Base-by-base conservation (phyloP, 2,329 filamentous ascomycete species). In the Fusarium citri region DNA sequence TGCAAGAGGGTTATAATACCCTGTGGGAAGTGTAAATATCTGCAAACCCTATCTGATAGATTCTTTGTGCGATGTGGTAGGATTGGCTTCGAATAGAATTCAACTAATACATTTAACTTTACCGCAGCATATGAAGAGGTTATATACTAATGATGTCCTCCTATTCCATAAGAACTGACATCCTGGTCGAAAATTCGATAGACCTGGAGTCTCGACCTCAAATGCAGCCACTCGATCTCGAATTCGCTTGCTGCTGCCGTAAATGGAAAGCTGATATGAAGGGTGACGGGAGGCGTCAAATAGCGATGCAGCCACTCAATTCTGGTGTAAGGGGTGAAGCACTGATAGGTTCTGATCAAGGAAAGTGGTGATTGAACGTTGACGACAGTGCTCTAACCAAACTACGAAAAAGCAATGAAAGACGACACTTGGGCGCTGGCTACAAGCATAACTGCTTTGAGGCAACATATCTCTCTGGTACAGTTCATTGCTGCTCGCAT, bases 311-410 rank as follows among this genome's bases (percentile, higher is more conserved):
- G 55, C 49, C 55, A 66, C 15, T 47, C 41, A 6, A 5, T 9
- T 16, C 3, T 55, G 48, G 62, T 66, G 63, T 66, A 41, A 22
- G 49, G 62, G 26, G 11, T 30, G 18, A 49, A 22, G 37, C 31
- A 45, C 48, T 37, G 31, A 60, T 60, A 66, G 49, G 55, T 46
- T 37, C 30, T 54, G 16, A 23, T 5, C 10, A 6, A 7, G 2
- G 14, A 23, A 49, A 5, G 20, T 9, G 1, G 46, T 66, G 62
- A 55, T 55, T 22, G 3, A 66, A 66, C 30, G 5, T 61, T 66
- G 63, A 61, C 55, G 48, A 49, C 12, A 66, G n/a, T 28, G 15
- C 40, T 31, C 34, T 42, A 11, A 20, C 20, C 14, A 23, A 5
- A 28, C n/a, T 25, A 6, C 4, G 1, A 8, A 22, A 15, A 22